Base-by-base conservation (phyloP, 805 yeast species). In the Ogataea corticis region DNA sequence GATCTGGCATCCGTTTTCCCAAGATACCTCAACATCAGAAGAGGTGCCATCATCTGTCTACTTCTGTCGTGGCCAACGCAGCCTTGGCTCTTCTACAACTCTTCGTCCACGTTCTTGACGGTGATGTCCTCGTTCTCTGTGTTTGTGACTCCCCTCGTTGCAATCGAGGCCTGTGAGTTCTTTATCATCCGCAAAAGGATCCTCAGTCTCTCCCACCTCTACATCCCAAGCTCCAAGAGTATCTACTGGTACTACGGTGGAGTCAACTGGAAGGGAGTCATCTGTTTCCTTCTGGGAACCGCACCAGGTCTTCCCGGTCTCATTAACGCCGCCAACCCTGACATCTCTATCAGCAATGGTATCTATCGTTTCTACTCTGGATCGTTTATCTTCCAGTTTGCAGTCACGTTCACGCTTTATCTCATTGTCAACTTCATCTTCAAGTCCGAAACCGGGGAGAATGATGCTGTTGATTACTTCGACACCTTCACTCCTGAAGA, bases 251-350 rank as follows among this genome's bases (percentile, higher is more conserved):
- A 38, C 37, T 17, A 37, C 19, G 23, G 39, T 71, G 82, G 81
- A 9, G 38, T 69, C 50, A 73, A 77, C 56, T 69, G 70, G 68
- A 65, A 74, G 52, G 68, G 71, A 13, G 42, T 70, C 11, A 38
- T 63, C 3, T 62, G 71, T 9, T 75, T 73, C 70, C 33, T 66
- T 4, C 50, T 61, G 4, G 72, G 74, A 27, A 63, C 70, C 57
- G 68, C 71, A 10, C 80, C 79, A 14, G 77, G 77, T 16, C 45
- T 77, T 19, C 82, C 82, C 3, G 82, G 82, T 29, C 60, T 74
- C 12, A 54, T 66, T 59, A 51, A 68, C 63, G 51, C 67, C 55
- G 50, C 48, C 13, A 56, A 53, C 34, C 41, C 50, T 7, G 38
- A 19, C 18, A 42, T 55, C 33, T 12, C 41, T 2, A 38, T 48